A percentile compares a stretch with the other conserved stretches of the same genome.
Evolutionary conservation across 176 grass and related monocot genomes (phyloP).

Genomic region (Musa beccarii): DNA sequence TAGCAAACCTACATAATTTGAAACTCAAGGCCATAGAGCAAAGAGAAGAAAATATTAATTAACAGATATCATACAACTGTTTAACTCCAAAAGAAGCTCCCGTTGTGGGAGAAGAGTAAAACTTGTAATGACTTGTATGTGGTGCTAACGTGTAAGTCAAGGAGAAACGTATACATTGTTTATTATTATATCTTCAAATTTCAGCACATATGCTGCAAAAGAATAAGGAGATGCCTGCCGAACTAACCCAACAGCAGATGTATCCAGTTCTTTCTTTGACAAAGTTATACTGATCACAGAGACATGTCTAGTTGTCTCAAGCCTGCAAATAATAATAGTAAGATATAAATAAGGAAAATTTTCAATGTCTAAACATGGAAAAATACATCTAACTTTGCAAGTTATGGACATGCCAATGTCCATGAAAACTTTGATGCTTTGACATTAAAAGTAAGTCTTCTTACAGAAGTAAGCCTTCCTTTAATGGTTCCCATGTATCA

Average conservation of each 20-base stretch:
- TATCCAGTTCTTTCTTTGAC: constrained; percentile 85
- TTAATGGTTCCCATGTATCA: constrained; percentile 91
- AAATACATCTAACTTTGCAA: not conserved
- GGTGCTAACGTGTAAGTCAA: not conserved
- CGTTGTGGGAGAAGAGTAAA: not conserved
- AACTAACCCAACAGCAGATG: constrained; percentile 55
- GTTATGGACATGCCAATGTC: not conserved
- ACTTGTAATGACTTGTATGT: not conserved
- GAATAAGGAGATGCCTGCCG: not conserved
- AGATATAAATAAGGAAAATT: no score
- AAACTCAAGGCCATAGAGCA: no score
- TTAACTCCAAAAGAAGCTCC: not conserved
- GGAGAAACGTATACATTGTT: not conserved
- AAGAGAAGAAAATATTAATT: not conserved
- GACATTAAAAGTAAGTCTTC: constrained; percentile 19
- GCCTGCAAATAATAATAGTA: constrained; percentile 27
- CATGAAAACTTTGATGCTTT: not conserved
- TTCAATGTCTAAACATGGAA: no score
- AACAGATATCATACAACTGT: not conserved
- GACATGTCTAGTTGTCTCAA: constrained; percentile 95
- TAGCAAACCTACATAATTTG: not conserved
- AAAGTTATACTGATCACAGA: constrained; percentile 84
- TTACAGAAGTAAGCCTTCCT: constrained; percentile 98
- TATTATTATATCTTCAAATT: not conserved
- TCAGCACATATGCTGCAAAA: not conserved